phyloP scores from a whole-genome alignment of 2,329 filamentous ascomycete species.

The Akanthomyces dipterigenus region DNA sequence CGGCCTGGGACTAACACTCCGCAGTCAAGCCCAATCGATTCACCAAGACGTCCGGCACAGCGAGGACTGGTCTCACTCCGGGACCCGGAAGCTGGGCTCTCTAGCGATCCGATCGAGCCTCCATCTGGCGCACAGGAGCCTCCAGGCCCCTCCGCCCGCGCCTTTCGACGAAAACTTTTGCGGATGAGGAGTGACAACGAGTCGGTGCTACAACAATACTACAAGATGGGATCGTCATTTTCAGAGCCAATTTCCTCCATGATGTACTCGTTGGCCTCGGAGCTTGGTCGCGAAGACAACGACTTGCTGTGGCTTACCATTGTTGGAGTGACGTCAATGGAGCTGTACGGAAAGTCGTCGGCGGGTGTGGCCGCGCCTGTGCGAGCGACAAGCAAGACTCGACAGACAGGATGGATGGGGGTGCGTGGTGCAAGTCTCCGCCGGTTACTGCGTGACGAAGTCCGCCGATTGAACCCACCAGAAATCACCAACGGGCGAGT shows the following conservation, averaged over 20 bases:
- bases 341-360: conserved; percentile 81
- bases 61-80: conserved; percentile 53
- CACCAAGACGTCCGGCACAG: conserved; percentile 53
- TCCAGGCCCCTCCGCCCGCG: conserved; percentile 61
- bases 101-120: conserved; percentile 43
- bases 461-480: conserved; percentile 83
- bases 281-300: conserved; percentile 93
- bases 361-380: conserved; percentile 64
- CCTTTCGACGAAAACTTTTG: conserved; percentile 65
- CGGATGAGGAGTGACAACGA: conserved; percentile 74
- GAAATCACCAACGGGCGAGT: conserved; percentile 56
- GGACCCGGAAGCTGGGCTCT: conserved; percentile 39
- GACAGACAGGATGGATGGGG: conserved; percentile 68
- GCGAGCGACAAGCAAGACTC: conserved; percentile 47
- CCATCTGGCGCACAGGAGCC: conserved; percentile 53
- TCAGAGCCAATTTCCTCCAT: conserved; percentile 93
- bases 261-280: conserved; percentile 89
- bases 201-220: conserved; percentile 70
- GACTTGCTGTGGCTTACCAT: conserved; percentile 93
- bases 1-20: conserved; percentile 9
- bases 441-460: conserved; percentile 84
- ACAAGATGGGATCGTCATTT: conserved; percentile 80
- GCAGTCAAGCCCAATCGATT: conserved; percentile 59
- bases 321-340: conserved; percentile 89
- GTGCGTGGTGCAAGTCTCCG: conserved; percentile 77